Conservation (phyloP, 305 asterid genomes). For the Lippia alba region DNA sequence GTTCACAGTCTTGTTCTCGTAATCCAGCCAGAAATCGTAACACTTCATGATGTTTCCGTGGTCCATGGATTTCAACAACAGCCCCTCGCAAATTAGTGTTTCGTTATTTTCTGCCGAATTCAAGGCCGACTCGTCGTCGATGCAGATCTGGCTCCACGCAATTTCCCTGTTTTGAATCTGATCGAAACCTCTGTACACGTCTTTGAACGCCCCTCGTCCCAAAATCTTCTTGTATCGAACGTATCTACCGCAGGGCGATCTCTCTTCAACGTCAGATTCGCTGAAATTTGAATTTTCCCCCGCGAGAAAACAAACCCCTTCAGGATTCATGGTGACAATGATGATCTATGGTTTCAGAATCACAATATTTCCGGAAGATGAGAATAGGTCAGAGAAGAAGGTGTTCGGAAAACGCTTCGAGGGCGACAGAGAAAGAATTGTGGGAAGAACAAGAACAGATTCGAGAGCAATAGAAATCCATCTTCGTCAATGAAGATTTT, state of each 20-base stretch:
- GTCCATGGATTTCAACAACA: too few relatives aligned
- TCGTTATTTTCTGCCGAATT: constrained; percentile 40
- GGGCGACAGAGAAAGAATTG: constrained; percentile 34
- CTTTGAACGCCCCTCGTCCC: constrained; percentile 84
- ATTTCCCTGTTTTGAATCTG: constrained; percentile 44
- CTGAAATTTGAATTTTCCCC: background rate
- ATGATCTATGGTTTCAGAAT: too few relatives aligned
- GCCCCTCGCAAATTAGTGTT: too few relatives aligned
- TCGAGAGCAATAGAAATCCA: constrained; percentile 24
- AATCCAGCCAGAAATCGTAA: too few relatives aligned
- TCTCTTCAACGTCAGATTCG: constrained; percentile 29
- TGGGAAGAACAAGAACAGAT: constrained; percentile 16
- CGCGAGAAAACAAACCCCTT: too few relatives aligned
- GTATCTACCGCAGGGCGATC: constrained; percentile 37
- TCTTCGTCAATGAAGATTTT: constrained; percentile 3
- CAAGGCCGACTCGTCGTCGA: constrained; percentile 47
- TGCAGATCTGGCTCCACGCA: constrained; percentile 65
- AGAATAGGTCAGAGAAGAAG: too few relatives aligned
- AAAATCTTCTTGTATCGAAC: constrained; percentile 50
- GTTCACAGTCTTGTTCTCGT: constrained; percentile 51
- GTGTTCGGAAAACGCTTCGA: too few relatives aligned
- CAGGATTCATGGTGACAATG: too few relatives aligned
- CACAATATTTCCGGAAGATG: too few relatives aligned
- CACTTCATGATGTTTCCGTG: too few relatives aligned
- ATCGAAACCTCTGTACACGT: constrained; percentile 67